Evolutionary conservation across 2,329 filamentous ascomycete species (phyloP).

Genomic region (Neonectria magnoliae): DNA sequence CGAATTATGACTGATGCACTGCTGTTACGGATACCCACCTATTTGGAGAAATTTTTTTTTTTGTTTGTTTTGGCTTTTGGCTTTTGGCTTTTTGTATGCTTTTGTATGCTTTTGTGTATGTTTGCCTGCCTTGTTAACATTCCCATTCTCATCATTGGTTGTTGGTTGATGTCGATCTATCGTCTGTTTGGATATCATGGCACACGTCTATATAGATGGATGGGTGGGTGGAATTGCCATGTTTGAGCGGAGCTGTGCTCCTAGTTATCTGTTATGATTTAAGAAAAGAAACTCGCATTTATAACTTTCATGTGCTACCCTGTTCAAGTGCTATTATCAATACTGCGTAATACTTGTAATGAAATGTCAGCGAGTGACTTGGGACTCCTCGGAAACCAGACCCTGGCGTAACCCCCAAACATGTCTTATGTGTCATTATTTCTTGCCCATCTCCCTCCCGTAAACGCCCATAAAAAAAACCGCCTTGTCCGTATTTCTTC

Average conservation of each 20-base stretch:
- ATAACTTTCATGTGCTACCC: neutral
- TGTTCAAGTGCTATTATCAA: conserved; percentile 3
- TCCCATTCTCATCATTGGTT: neutral
- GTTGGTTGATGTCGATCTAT: neutral
- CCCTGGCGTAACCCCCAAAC: neutral
- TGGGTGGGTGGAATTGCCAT: neutral
- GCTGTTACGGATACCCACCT: conserved; percentile 29
- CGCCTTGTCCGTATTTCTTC: conserved; percentile 11
- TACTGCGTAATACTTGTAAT: neutral
- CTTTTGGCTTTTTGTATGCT: neutral
- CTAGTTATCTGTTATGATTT: conserved; percentile 5
- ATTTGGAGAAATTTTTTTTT: conserved; percentile 21
- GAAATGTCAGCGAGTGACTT: conserved; percentile 11
- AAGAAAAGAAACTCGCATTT: neutral
- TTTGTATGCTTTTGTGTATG: neutral
- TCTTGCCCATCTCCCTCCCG: neutral
- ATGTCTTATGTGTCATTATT: neutral
- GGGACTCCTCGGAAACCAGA: neutral
- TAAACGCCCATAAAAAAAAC: neutral
- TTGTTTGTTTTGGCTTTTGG: conserved; percentile 1
- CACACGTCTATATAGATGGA: conserved; percentile 18
- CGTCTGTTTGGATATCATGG: neutral
- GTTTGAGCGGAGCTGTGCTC: conserved; percentile 21
- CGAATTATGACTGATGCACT: conserved; percentile 28
- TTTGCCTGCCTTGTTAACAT: neutral